These are phyloP conservation scores for Earliella scabrosa DNA, from an alignment of 1,284 basidiomycete species.

Conservation along the genomic window DNA sequence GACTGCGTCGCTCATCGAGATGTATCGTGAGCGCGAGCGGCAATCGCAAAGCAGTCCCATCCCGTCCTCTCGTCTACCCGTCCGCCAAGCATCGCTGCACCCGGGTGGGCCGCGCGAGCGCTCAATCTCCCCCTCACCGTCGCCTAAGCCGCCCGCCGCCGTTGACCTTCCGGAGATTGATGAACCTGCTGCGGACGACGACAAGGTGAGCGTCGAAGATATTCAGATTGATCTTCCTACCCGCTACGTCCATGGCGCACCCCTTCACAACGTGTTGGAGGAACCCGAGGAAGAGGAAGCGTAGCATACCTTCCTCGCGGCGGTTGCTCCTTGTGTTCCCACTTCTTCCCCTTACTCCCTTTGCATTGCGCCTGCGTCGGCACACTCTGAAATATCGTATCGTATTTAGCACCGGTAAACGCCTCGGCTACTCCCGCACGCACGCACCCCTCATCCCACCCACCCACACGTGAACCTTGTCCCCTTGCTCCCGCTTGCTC, in stretches of 20 bases:
- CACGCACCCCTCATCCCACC: background rate
- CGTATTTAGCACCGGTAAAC: constrained; percentile 26
- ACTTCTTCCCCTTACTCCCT: background rate
- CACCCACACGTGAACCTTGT: background rate
- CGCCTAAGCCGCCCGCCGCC: constrained; percentile 20
- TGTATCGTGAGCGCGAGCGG: constrained; percentile 76
- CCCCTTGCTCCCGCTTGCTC: constrained; percentile 7
- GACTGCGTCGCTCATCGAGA: constrained; percentile 77
- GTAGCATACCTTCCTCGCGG: constrained; percentile 20
- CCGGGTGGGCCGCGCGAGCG: constrained; percentile 15
- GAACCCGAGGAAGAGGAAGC: constrained; percentile 66
- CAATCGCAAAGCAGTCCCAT: constrained; percentile 20
- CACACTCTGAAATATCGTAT: constrained; percentile 25
- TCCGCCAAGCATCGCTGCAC: constrained; percentile 35
- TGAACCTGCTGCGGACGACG: constrained; percentile 29
- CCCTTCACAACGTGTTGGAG: constrained; percentile 84
- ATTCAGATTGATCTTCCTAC: constrained; percentile 48
- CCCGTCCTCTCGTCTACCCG: constrained; percentile 42
- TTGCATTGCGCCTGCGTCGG: constrained; percentile 17
- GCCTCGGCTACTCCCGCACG: constrained; percentile 7
- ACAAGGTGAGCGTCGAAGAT: constrained; percentile 29
- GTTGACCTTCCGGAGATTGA: constrained; percentile 29
- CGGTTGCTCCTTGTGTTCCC: constrained; percentile 14
- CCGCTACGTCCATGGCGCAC: constrained; percentile 85
- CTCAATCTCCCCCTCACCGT: constrained; percentile 15